Evolutionary conservation across 2,329 filamentous ascomycete genomes (phyloP).

Genomic region (Penicillium frequentans): DNA sequence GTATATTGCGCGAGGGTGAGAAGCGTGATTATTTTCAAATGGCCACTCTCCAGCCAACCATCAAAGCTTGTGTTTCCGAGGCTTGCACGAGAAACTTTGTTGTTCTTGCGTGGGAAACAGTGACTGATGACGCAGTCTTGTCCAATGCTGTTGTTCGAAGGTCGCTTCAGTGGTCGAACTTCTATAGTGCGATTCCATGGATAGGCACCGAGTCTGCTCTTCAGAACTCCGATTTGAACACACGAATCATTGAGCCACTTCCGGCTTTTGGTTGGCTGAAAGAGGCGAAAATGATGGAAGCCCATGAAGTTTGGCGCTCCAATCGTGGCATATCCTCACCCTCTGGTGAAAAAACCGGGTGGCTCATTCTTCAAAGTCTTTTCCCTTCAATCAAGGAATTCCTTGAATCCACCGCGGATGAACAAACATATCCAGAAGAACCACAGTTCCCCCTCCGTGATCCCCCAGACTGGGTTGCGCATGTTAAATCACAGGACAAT

Average conservation of each 20-base stretch:
- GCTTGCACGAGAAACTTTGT: slow-evolving; percentile 45
- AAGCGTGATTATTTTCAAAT: slow-evolving; percentile 49
- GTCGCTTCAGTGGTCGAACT: slow-evolving; percentile 48
- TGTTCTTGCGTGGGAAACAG: slow-evolving; percentile 48
- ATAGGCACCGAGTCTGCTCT: slow-evolving; percentile 42
- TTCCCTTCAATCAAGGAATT: slow-evolving; percentile 30
- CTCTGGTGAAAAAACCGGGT: slow-evolving; percentile 19
- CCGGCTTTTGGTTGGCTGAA: slow-evolving; percentile 51
- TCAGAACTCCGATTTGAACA: slow-evolving; percentile 33
- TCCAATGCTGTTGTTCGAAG: slow-evolving; percentile 46
- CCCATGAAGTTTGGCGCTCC: slow-evolving; percentile 44
- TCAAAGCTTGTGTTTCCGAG: slow-evolving; percentile 49
- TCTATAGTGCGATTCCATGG: slow-evolving; percentile 48
- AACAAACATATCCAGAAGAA: slow-evolving; percentile 3
- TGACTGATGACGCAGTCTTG: slow-evolving; percentile 39
- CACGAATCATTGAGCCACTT: slow-evolving; percentile 39
- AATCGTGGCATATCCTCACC: slow-evolving; percentile 28
- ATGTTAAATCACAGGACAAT: slow-evolving; percentile 32
- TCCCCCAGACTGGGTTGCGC: slow-evolving; percentile 35
- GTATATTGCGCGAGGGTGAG: slow-evolving; percentile 42
- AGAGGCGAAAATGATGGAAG: slow-evolving; percentile 44
- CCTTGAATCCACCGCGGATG: slow-evolving; percentile 25
- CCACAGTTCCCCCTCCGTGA: slow-evolving; percentile 21
- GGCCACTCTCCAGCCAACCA: slow-evolving; percentile 39
- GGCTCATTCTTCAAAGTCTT: slow-evolving; percentile 25